These are phyloP conservation scores for Cardamine resedifolia DNA, from an alignment of 345 rosid species.

Conservation along the genomic window DNA sequence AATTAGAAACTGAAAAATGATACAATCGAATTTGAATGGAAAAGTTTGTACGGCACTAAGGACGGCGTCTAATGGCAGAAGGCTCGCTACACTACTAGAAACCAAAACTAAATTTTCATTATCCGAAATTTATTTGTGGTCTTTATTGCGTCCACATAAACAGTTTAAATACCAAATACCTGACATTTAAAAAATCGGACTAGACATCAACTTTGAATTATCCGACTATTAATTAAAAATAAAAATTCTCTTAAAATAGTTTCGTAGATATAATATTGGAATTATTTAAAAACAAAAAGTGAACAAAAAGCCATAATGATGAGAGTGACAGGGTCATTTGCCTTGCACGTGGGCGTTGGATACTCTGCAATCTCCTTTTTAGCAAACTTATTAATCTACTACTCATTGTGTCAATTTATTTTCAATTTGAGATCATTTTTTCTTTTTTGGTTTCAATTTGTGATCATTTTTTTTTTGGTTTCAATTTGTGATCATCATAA, in stretches of 20 bases:
- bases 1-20: not conserved
- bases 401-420: slow-evolving; percentile 26
- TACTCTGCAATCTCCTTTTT: slow-evolving; percentile 36
- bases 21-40: not conserved
- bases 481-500: slow-evolving; percentile 5
- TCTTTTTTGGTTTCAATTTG: no score
- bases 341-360: slow-evolving; percentile 42
- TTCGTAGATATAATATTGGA: not conserved
- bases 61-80: not conserved
- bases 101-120: not conserved
- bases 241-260: not conserved
- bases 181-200: not conserved
- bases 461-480: no score
- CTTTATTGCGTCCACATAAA: not conserved
- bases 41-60: not conserved
- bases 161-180: not conserved
- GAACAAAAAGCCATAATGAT: slow-evolving; percentile 35
- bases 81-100: not conserved
- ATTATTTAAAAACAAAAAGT: slow-evolving; percentile 17
- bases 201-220: not conserved
- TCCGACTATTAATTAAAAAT: not conserved
- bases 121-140: not conserved
- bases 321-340: slow-evolving; percentile 38
- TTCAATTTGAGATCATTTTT: not conserved
- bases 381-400: slow-evolving; percentile 27